A percentile compares a stretch with the other conserved stretches of the same genome.
phyloP scores from a whole-genome alignment of 768 basidiomycete species.

The Russula emetica region DNA sequence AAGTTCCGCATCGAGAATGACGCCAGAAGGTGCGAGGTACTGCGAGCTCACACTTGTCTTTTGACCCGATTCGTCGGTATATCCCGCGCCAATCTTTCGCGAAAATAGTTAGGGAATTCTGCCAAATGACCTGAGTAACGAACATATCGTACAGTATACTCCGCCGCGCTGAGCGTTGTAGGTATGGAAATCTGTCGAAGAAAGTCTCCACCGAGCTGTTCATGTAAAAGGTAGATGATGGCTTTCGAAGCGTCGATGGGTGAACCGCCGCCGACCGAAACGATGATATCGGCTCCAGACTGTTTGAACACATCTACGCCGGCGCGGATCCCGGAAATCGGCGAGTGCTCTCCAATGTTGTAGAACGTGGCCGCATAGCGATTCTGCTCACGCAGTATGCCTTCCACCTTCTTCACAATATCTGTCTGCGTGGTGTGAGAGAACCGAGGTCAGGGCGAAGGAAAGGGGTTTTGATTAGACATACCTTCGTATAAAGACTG shows the following conservation, averaged over 20 bases:
- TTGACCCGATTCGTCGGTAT: conserved; percentile 61
- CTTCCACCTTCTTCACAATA: conserved; percentile 52
- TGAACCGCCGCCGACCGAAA: conserved; percentile 76
- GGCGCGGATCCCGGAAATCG: conserved; percentile 58
- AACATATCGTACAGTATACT: conserved; percentile 51
- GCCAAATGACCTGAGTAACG: not conserved
- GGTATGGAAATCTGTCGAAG: conserved; percentile 73
- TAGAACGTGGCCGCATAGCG: conserved; percentile 68
- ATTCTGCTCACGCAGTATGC: conserved; percentile 49
- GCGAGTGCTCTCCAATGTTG: conserved; percentile 70
- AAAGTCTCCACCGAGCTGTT: conserved; percentile 50
- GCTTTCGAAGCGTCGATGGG: conserved; percentile 76
- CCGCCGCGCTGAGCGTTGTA: conserved; percentile 76
- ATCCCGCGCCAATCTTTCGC: conserved; percentile 59
- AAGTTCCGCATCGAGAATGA: conserved; percentile 75
- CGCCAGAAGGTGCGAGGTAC: conserved; percentile 60
- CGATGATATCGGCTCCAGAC: conserved; percentile 59
- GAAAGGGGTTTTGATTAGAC: not conserved
- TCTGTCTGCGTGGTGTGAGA: conserved; percentile 45
- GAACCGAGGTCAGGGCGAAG: not conserved
- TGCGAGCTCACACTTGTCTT: conserved; percentile 57
- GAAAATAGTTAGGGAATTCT: not conserved
- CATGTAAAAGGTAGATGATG: conserved; percentile 58
- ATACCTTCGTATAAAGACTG: conserved; percentile 61
- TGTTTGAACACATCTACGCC: conserved; percentile 54